Conservation (phyloP, 148 eudicot genomes). For the Talinum fruticosum region DNA sequence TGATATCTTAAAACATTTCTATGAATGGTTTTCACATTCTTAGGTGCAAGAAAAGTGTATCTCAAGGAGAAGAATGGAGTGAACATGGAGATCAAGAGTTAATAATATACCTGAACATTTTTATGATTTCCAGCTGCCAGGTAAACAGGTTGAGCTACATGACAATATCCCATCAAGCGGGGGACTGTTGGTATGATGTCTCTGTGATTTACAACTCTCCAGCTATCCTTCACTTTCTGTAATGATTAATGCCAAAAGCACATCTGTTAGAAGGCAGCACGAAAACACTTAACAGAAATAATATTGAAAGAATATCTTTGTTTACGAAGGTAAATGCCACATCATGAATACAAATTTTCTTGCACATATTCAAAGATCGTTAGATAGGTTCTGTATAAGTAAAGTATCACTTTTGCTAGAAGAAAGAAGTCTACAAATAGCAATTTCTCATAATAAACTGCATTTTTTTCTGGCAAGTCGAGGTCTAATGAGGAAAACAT, state of each 20-base stretch:
- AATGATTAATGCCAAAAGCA: conserved; percentile 12
- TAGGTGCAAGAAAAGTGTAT: neutral
- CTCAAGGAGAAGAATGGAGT: neutral
- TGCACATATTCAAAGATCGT: neutral
- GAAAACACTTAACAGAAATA: neutral
- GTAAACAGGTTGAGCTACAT: conserved; percentile 93
- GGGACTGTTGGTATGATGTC: conserved; percentile 98
- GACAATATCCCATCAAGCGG: conserved; percentile 98
- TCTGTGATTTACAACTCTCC: conserved; percentile 97
- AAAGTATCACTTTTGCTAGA: neutral
- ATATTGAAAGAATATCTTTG: neutral
- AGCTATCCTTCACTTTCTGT: conserved; percentile 93
- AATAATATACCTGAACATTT: conserved; percentile 46
- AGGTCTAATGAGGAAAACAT: no score
- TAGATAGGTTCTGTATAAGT: neutral
- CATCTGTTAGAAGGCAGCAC: conserved; percentile 2
- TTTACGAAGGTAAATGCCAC: neutral
- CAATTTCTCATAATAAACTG: neutral
- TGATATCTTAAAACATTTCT: neutral
- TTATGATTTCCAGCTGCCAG: conserved; percentile 57
- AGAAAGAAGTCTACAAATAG: neutral
- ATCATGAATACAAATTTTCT: conserved; percentile 1
- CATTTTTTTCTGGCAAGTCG: no score
- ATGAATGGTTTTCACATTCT: neutral
- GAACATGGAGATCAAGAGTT: conserved; percentile 17